Conservation (phyloP, 306 rosid species). For the Trichosanthes cucumerina region DNA sequence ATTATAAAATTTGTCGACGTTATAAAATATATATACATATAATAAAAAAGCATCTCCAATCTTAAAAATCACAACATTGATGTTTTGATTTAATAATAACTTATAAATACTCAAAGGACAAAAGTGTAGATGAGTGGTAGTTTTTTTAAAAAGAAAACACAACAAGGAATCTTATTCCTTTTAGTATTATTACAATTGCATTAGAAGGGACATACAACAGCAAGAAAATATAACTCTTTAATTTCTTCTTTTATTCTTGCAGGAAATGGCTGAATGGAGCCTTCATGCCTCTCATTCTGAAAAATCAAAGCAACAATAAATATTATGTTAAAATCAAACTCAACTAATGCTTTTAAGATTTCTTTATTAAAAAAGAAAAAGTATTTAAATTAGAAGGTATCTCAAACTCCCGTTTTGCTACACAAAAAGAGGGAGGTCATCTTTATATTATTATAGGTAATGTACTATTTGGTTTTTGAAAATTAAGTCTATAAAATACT, state of each 20-base stretch:
- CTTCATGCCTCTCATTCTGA: constrained; percentile 14
- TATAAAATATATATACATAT: neutral
- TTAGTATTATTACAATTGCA: neutral
- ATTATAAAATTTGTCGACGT: neutral
- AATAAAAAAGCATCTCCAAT: neutral
- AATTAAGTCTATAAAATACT: no score
- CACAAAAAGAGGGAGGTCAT: no score
- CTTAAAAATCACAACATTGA: neutral
- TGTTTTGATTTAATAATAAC: neutral
- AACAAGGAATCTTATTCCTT: neutral
- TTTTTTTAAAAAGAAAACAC: neutral
- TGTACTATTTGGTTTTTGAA: no score
- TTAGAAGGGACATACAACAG: neutral
- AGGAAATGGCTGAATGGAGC: neutral
- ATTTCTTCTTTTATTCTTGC: neutral
- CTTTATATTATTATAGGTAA: no score
- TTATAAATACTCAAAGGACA: neutral
- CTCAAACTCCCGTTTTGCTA: no score
- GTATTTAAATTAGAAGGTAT: no score
- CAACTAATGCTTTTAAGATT: no score
- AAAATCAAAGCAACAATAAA: neutral
- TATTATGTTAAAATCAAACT: neutral
- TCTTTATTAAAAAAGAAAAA: no score
- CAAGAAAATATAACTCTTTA: neutral
- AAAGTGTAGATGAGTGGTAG: neutral